Evolutionary conservation across 331 rosid species (phyloP).

Genomic region (Pyrus hybrid): DNA sequence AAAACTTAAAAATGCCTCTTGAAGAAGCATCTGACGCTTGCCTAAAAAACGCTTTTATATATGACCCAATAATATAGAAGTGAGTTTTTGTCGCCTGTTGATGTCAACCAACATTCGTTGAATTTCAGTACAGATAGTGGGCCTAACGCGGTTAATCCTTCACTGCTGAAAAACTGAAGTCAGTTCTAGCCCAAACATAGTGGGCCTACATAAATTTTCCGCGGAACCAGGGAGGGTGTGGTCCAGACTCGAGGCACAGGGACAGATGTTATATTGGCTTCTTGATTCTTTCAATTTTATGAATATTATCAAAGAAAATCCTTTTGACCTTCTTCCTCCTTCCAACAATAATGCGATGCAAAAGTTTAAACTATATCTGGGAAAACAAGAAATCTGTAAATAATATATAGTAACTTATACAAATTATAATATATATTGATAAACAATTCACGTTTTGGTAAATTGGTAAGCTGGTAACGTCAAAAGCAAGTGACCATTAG

Average conservation of each 20-base stretch:
- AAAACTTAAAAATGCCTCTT: too few species aligned
- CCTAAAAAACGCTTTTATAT: background rate
- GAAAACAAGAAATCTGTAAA: background rate
- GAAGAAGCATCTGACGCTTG: too few species aligned
- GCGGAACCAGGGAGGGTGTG: background rate
- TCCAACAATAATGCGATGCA: background rate
- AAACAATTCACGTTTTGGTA: too few species aligned
- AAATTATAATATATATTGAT: too few species aligned
- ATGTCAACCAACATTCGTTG: too few species aligned
- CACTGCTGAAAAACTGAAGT: background rate
- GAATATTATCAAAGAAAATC: background rate
- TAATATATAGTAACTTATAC: too few species aligned
- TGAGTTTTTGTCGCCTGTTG: too few species aligned
- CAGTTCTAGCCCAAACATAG: background rate
- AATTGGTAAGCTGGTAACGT: too few species aligned
- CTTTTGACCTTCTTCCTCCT: background rate
- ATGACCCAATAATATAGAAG: too few species aligned
- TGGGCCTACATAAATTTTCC: background rate
- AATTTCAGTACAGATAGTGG: background rate
- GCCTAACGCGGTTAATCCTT: background rate
- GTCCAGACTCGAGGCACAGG: background rate
- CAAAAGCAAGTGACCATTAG: background rate
- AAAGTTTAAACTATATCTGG: too few species aligned
- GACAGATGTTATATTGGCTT: background rate
- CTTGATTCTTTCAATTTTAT: background rate